These are phyloP conservation scores for Trametes pubescens DNA, from an alignment of 1,284 basidiomycete species.

Conservation along the genomic window DNA sequence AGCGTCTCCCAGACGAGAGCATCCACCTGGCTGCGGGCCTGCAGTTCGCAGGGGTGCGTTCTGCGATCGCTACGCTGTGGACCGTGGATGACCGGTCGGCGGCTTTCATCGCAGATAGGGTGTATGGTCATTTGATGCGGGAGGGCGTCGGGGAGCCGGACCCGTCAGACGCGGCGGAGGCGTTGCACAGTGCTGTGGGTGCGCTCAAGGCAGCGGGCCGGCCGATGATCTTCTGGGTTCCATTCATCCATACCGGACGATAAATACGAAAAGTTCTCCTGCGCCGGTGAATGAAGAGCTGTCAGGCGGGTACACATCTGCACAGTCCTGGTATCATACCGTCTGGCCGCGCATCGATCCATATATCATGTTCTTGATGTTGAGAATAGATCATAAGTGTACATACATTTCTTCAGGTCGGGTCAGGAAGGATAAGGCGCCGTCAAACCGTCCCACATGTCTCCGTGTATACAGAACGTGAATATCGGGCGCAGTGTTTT, in stretches of 20 bases:
- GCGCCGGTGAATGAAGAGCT: no score
- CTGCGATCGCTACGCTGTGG: constrained; percentile 40
- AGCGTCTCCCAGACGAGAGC: constrained; percentile 32
- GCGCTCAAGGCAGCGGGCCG: constrained; percentile 8
- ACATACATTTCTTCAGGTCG: no score
- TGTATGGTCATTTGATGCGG: constrained; percentile 26
- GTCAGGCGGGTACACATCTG: no score
- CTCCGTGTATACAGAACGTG: no score
- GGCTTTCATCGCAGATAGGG: constrained; percentile 21
- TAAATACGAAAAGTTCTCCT: neutral
- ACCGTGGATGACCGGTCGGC: constrained; percentile 28
- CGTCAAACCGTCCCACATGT: no score
- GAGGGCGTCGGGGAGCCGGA: constrained; percentile 13
- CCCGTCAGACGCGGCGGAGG: constrained; percentile 18
- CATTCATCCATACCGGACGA: constrained; percentile 17
- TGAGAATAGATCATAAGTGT: no score
- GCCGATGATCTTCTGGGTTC: constrained; percentile 18
- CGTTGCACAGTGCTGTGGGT: constrained; percentile 16
- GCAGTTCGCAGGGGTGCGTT: constrained; percentile 36
- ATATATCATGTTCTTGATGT: no score
- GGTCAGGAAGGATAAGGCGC: no score
- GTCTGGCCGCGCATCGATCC: no score
- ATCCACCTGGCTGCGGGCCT: constrained; percentile 39
- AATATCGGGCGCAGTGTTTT: no score
- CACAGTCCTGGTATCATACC: neutral